Percentiles rank a stretch among this genome's conserved stretches.
These are phyloP conservation scores for Amaranthus tricolor DNA, from an alignment of 179 eudicot genomes.

Conservation along the genomic window DNA sequence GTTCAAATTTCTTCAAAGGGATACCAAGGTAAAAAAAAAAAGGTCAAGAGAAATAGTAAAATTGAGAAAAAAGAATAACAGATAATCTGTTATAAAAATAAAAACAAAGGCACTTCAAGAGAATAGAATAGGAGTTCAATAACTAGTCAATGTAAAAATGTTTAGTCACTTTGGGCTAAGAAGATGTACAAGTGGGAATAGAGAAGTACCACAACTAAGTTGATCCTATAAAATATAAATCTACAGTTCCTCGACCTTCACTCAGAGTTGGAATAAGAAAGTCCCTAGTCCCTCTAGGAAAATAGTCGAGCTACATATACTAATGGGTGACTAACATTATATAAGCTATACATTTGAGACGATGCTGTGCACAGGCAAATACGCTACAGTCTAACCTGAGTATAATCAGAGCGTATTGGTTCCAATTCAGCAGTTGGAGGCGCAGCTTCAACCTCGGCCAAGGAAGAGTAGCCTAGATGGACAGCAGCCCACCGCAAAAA, in stretches of 20 bases:
- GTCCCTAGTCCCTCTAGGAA: not conserved
- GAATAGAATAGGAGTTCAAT: not conserved
- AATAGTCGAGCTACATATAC: not conserved
- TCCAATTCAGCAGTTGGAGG: slow-evolving; percentile 97
- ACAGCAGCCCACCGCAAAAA: slow-evolving; percentile 83
- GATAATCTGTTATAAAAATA: not conserved
- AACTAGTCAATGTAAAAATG: not conserved
- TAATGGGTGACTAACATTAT: not conserved
- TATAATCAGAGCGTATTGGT: slow-evolving; percentile 83
- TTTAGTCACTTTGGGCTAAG: not conserved
- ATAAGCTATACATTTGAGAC: not conserved
- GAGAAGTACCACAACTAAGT: not conserved
- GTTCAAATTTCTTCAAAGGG: not conserved
- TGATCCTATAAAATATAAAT: not conserved
- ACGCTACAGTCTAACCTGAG: slow-evolving; percentile 47
- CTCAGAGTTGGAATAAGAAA: not conserved
- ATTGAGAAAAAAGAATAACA: not conserved
- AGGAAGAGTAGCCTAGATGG: slow-evolving; percentile 73
- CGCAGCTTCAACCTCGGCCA: slow-evolving; percentile 90
- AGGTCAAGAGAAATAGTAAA: not conserved
- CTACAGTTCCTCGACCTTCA: not conserved
- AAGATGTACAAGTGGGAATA: not conserved
- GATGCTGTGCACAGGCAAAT: not conserved
- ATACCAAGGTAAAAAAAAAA: not conserved
- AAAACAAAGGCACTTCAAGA: not conserved